Evolutionary conservation across 129 eudicot genomes (phyloP).

Genomic region (Pulicaria dysenterica): DNA sequence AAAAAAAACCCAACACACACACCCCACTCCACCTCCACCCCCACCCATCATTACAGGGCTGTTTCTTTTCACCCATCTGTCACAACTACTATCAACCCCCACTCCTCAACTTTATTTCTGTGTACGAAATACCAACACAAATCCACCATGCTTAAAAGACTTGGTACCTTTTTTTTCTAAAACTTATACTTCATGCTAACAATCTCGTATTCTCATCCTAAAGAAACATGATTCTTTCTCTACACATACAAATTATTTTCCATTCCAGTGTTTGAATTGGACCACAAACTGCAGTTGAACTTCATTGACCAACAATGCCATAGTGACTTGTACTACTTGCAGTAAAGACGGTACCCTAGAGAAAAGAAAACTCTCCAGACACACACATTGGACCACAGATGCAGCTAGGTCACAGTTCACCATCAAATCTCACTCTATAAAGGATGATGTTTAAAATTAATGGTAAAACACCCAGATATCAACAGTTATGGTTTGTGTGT

Average conservation of each 20-base stretch:
- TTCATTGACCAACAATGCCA: background rate
- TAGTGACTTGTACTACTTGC: slow-evolving; percentile 21
- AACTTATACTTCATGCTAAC: background rate
- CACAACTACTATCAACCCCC: slow-evolving; percentile 22
- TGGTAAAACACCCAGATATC: slow-evolving; percentile 9
- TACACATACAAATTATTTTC: background rate
- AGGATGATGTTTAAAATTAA: slow-evolving; percentile 2
- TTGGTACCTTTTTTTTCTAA: slow-evolving; percentile 15
- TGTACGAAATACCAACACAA: slow-evolving; percentile 22
- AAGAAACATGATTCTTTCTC: background rate
- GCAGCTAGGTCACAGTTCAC: slow-evolving; percentile 12
- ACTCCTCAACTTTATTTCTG: slow-evolving; percentile 16
- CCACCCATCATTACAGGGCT: slow-evolving; percentile 3
- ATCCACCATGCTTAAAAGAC: slow-evolving; percentile 24
- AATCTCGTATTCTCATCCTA: slow-evolving; percentile 13
- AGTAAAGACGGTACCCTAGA: slow-evolving; percentile 13
- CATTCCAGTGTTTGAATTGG: slow-evolving; percentile 5
- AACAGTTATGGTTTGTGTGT: slow-evolving; percentile 7
- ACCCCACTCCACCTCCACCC: slow-evolving; percentile 2
- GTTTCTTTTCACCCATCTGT: slow-evolving; percentile 14
- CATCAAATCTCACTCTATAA: slow-evolving; percentile 16
- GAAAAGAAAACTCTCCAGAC: slow-evolving; percentile 3
- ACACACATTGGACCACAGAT: slow-evolving; percentile 26
- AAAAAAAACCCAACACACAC: background rate
- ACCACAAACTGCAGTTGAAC: slow-evolving; percentile 15